Percentiles rank a stretch among this genome's conserved stretches.
Evolutionary conservation across 108 stramenopile genomes (phyloP).

Genomic region (Nitzschia inconspicua): DNA sequence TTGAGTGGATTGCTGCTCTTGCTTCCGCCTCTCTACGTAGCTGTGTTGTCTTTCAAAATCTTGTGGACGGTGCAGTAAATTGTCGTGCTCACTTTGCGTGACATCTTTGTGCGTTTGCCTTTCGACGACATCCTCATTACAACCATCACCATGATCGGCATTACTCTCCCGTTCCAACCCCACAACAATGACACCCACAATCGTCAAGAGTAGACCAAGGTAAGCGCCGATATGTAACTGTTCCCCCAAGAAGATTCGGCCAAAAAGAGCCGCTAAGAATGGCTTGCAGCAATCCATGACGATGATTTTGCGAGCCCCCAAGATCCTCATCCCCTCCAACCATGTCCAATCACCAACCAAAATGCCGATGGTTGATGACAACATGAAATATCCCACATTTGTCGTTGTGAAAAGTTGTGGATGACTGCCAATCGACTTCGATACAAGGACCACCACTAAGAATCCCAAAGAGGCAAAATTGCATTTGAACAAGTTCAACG

Average conservation of each 20-base stretch:
- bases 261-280: constrained; percentile 78
- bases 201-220: constrained; percentile 61
- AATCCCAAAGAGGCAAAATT: constrained; percentile 67
- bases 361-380: constrained; percentile 78
- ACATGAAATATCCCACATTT: constrained; percentile 52
- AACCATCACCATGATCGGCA: too few relatives aligned
- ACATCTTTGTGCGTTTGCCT: too few relatives aligned
- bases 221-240: constrained; percentile 27
- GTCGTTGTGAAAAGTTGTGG: constrained; percentile 2
- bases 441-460: constrained; percentile 17
- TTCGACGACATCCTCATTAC: too few relatives aligned
- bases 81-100: too few relatives aligned
- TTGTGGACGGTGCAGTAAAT: too few relatives aligned
- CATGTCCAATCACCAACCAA: constrained; percentile 78
- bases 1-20: neutral
- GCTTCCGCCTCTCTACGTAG: neutral
- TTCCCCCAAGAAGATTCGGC: constrained; percentile 61
- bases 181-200: constrained; percentile 62
- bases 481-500: constrained; percentile 87
- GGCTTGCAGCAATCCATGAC: constrained; percentile 82
- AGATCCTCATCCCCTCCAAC: constrained; percentile 68
- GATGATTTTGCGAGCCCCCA: constrained; percentile 82
- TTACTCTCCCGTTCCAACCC: constrained; percentile 43
- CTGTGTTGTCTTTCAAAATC: too few relatives aligned
- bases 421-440: constrained; percentile 9